These are phyloP conservation scores for Oryza longistaminata DNA, from an alignment of 176 grass and related monocot species.

Conservation along the genomic window DNA sequence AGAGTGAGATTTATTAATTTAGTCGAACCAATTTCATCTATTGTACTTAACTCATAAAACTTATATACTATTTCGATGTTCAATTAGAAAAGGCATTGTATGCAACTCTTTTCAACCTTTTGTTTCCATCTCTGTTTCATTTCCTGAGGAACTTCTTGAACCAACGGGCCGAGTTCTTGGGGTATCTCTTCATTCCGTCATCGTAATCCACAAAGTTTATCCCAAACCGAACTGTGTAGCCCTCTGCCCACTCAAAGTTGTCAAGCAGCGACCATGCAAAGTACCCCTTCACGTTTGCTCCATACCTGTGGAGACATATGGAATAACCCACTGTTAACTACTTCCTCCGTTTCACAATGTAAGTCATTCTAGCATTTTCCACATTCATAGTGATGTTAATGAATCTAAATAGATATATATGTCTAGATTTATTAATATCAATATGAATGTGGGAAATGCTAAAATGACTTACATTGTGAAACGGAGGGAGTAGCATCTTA, in stretches of 20 bases:
- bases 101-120: no score
- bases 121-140: not conserved
- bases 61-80: not conserved
- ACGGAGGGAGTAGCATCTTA: constrained; percentile 30
- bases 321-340: not conserved
- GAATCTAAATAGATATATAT: no score
- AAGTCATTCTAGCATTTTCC: no score
- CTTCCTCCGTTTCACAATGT: no score
- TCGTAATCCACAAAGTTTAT: constrained; percentile 57
- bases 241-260: constrained; percentile 55
- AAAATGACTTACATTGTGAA: no score
- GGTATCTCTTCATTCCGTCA: constrained; percentile 49
- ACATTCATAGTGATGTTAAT: no score
- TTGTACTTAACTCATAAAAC: not conserved
- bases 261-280: constrained; percentile 19
- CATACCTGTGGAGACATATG: constrained; percentile 29
- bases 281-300: constrained; percentile 1
- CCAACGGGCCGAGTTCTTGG: constrained; percentile 56
- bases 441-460: no score
- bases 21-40: not conserved
- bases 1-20: not conserved
- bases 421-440: no score
- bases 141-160: constrained; percentile 52
- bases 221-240: constrained; percentile 59
- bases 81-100: constrained; percentile 19